Conservation (phyloP, 176 grass and related monocot species). For the Zizania latifolia region DNA sequence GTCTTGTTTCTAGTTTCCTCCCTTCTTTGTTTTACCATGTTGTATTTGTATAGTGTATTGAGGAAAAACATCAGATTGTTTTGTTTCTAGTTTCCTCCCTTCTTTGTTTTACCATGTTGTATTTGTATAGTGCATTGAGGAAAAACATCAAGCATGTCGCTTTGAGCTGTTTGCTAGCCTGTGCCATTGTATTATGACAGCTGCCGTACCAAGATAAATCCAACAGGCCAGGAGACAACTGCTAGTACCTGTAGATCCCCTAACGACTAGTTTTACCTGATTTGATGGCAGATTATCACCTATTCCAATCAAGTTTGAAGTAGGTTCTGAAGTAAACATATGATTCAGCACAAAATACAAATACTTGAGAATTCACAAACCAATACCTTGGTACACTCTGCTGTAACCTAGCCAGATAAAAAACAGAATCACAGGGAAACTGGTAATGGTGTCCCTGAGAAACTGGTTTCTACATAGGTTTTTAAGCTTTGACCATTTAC, state of each 20-base stretch:
- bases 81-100: background rate
- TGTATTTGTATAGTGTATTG: background rate
- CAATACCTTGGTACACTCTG: background rate
- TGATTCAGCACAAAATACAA: background rate
- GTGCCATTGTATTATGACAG: background rate
- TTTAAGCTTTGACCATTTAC: background rate
- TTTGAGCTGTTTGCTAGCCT: background rate
- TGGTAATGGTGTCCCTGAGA: background rate
- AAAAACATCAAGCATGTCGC: background rate
- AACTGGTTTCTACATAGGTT: background rate
- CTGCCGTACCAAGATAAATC: background rate
- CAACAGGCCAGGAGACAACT: too few species aligned
- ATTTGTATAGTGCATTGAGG: background rate
- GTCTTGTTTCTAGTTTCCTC: background rate
- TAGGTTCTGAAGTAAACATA: background rate
- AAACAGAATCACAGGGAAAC: background rate
- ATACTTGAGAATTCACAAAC: background rate
- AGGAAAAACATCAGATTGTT: background rate
- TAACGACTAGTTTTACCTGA: background rate
- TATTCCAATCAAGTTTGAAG: background rate
- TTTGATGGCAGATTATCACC: background rate
- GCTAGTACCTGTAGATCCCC: background rate
- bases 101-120: background rate
- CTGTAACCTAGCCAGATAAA: background rate
- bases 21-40: background rate